A percentile compares a stretch with the other conserved stretches of the same genome.
Evolutionary conservation across 116 monocot genomes (phyloP).

Genomic region (Zostera marina): DNA sequence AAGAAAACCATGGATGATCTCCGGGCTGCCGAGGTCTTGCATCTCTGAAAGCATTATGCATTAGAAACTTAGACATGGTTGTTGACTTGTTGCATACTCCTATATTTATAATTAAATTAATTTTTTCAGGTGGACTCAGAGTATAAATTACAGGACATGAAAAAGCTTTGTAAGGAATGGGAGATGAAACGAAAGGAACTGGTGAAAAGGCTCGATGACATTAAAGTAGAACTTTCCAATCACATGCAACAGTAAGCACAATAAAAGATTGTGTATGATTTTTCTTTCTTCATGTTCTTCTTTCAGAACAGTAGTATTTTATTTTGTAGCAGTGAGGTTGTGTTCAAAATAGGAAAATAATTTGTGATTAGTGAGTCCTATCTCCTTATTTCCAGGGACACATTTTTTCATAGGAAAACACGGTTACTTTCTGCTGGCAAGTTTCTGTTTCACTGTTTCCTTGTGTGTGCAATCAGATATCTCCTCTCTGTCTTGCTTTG

Average conservation of each 20-base stretch:
- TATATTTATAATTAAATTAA: not conserved
- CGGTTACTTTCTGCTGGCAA: too few relatives aligned
- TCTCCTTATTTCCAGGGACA: too few relatives aligned
- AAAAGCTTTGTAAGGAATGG: slow-evolving; percentile 64
- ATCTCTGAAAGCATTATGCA: not conserved
- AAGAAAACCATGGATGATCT: slow-evolving; percentile 76
- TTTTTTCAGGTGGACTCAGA: slow-evolving; percentile 60
- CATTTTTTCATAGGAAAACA: too few relatives aligned
- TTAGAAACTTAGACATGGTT: not conserved
- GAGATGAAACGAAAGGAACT: slow-evolving; percentile 68
- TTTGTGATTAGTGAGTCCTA: too few relatives aligned
- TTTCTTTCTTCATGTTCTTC: not conserved
- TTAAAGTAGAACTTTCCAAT: slow-evolving; percentile 30
- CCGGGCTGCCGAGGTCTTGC: slow-evolving; percentile 59
- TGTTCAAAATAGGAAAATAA: too few relatives aligned
- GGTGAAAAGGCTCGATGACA: slow-evolving; percentile 65
- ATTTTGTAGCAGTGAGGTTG: too few relatives aligned
- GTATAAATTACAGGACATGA: slow-evolving; percentile 65
- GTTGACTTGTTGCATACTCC: not conserved
- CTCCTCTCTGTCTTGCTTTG: too few relatives aligned
- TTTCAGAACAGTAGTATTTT: too few relatives aligned
- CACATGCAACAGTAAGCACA: slow-evolving; percentile 78
- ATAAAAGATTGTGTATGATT: not conserved
- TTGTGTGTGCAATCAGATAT: too few relatives aligned
- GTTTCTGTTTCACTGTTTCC: too few relatives aligned